Evolutionary conservation across 768 basidiomycete species (phyloP), one percentile per base, ranked within the genome.

Genomic region (Sporobolomyces roseus): DNA sequence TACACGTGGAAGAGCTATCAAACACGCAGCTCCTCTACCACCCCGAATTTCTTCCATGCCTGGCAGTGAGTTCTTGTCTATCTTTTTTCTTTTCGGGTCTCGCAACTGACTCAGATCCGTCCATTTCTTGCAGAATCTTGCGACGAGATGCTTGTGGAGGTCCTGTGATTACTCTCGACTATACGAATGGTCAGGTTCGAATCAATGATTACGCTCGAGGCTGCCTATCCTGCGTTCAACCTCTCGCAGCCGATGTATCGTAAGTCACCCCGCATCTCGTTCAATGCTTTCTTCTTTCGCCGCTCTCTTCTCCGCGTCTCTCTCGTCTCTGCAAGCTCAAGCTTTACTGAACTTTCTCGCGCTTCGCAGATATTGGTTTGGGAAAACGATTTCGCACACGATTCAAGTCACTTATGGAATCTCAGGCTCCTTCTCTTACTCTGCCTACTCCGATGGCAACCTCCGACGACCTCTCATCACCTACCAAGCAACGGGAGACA

Each of bases 121-220:
- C 3, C 2, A 12, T 14, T 16, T 9, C 13, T 1, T 13, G 19
- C 25, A 66, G 64, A 25, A 55, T 69, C 29, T 46, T 69, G 4
- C 38, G 68, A 7, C 50, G 68, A 9, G 68, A 69, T 38, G 63
- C 43, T 4, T 49, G 58, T 27, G 68, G 68, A 17, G 68, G 68
- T 9, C 36, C 63, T 0, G 63, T 64, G 1, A 27, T 69, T 27
- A 60, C 68, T 19, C 54, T 69, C 33, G 68, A 64, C 45, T 69
- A 69, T 46, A 7, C 48, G 52, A 56, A 64, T 25, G 68, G 68
- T 9, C 21, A 69, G n/a, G 68, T 69, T n/a, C 43, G 48, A 4
- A 50, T 69, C 17, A 2, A 19, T 1, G 68, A 69, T 23, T 17
- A 29, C 21, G 63, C 61, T 0, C 41, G 56, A 10, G 52, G 45